Percentiles rank a stretch among this genome's conserved stretches.
Evolutionary conservation across 495 filamentous ascomycete species (phyloP).

Genomic region (Xylaria sp.): DNA sequence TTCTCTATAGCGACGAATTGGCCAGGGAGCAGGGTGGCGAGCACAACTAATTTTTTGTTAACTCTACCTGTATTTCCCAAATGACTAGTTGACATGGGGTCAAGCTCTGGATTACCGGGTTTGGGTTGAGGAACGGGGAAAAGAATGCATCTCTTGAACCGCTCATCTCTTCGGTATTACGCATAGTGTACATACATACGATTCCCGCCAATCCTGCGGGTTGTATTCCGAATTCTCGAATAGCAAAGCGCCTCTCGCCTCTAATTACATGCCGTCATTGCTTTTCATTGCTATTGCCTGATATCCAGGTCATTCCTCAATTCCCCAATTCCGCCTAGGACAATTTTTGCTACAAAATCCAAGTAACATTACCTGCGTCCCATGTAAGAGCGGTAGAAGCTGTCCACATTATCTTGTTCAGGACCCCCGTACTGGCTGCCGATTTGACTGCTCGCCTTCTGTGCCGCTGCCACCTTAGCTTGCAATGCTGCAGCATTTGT

Average conservation of each 20-base stretch:
- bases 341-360: neutral
- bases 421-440: conserved; percentile 64
- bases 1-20: conserved; percentile 65
- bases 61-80: neutral
- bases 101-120: neutral
- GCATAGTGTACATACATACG: conserved; percentile 42
- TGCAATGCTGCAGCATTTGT: conserved; percentile 79
- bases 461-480: conserved; percentile 76
- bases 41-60: conserved; percentile 63
- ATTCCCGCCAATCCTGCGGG: conserved; percentile 20
- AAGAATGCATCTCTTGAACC: neutral
- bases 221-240: conserved; percentile 31
- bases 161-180: conserved; percentile 16
- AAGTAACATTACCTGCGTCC: conserved; percentile 59
- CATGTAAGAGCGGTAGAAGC: conserved; percentile 83
- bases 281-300: conserved; percentile 14
- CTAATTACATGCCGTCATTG: conserved; percentile 26
- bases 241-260: conserved; percentile 36
- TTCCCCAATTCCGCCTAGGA: neutral
- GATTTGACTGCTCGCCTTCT: conserved; percentile 74
- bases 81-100: neutral
- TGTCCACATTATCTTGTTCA: conserved; percentile 73
- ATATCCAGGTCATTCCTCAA: neutral
- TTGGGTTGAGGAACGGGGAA: neutral
- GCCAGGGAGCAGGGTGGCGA: conserved; percentile 73